phyloP scores from a whole-genome alignment of 495 filamentous ascomycete genomes.

The Penicillium maclennaniae region DNA sequence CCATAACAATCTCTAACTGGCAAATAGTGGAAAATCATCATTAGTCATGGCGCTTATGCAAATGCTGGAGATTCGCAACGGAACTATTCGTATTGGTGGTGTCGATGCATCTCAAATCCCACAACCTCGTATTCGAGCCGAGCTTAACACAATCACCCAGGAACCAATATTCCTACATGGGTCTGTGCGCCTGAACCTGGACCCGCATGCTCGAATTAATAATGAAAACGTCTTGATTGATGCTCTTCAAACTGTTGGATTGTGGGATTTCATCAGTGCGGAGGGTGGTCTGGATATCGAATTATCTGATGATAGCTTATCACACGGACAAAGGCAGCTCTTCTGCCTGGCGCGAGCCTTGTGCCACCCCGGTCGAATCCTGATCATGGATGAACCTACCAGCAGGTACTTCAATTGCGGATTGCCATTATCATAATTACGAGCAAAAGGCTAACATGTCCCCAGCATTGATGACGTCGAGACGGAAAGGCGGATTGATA shows the following conservation, averaged over 20 bases:
- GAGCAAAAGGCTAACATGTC: not conserved
- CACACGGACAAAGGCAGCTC: constrained; percentile 1
- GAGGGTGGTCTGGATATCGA: not conserved
- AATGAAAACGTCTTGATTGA: not conserved
- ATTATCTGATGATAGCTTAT: not conserved
- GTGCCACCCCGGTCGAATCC: not conserved
- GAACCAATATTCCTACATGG: constrained; percentile 29
- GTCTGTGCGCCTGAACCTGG: constrained; percentile 7
- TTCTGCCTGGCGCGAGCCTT: constrained; percentile 1
- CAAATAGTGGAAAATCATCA: constrained; percentile 38
- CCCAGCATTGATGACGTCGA: not conserved
- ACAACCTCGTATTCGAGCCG: constrained; percentile 25
- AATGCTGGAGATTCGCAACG: constrained; percentile 12
- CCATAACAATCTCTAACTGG: no score
- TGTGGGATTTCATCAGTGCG: not conserved
- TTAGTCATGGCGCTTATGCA: constrained; percentile 31
- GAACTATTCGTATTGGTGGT: constrained; percentile 33
- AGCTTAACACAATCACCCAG: constrained; percentile 42
- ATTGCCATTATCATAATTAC: not conserved
- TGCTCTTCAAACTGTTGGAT: not conserved
- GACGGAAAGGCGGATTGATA: not conserved
- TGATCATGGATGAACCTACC: not conserved
- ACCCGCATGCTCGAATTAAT: not conserved
- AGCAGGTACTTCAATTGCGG: not conserved
- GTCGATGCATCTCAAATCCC: constrained; percentile 30